phyloP scores from a whole-genome alignment of 371 early-diverging fungal species.

The Mucor circinelloides region DNA sequence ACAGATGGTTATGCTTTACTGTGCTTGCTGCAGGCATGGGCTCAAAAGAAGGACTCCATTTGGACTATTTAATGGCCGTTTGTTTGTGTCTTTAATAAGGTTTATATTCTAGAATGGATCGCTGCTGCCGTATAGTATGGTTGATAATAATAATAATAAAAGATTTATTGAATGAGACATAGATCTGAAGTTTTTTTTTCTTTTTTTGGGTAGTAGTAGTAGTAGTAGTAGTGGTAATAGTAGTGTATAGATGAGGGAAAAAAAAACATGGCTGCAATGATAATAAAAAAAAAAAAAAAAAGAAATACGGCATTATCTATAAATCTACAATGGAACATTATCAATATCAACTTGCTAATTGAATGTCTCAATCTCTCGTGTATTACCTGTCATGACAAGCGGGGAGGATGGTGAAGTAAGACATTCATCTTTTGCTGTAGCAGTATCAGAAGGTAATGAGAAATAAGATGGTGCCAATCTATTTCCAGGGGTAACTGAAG shows the following conservation, averaged over 20 bases:
- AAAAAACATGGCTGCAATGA: too few species aligned
- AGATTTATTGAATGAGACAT: neutral
- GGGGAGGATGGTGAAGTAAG: constrained; percentile 16
- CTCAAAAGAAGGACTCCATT: constrained; percentile 20
- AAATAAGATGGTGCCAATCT: constrained; percentile 18
- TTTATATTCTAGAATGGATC: constrained; percentile 16
- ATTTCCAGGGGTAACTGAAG: constrained; percentile 15
- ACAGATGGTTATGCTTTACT: constrained; percentile 42
- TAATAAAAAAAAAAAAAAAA: too few species aligned
- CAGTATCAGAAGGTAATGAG: neutral
- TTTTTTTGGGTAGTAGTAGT: too few species aligned
- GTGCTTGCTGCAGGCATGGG: constrained; percentile 34
- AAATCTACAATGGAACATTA: neutral
- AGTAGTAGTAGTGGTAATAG: too few species aligned
- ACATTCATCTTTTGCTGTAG: constrained; percentile 2
- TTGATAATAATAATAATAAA: neutral
- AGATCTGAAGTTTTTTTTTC: neutral
- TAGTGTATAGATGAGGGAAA: too few species aligned
- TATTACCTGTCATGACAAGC: constrained; percentile 7
- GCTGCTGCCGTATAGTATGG: neutral
- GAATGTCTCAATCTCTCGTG: neutral
- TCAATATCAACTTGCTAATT: neutral
- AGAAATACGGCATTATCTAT: neutral
- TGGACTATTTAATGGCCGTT: constrained; percentile 21
- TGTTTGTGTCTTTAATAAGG: constrained; percentile 3